Evolutionary conservation across 1,284 basidiomycete genomes (phyloP).

Genomic region (Ustilago cynodontis): DNA sequence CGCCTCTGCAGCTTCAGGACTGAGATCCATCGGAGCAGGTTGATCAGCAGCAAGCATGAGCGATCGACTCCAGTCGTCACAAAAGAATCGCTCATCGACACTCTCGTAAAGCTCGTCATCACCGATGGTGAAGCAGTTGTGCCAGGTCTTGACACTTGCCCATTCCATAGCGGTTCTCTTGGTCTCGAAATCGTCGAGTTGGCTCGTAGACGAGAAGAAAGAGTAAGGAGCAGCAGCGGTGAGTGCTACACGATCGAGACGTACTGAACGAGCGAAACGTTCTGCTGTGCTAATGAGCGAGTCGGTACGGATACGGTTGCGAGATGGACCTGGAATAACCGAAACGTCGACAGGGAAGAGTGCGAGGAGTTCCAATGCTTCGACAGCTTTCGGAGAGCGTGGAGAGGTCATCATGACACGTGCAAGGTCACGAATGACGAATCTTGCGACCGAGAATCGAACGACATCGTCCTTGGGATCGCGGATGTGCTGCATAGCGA

Average conservation of each 20-base stretch:
- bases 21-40: neutral
- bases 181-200: slow-evolving; percentile 39
- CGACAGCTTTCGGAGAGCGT: slow-evolving; percentile 30
- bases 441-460: slow-evolving; percentile 36
- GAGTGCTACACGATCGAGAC: slow-evolving; percentile 40
- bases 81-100: slow-evolving; percentile 34
- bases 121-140: slow-evolving; percentile 40
- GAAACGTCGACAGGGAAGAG: slow-evolving; percentile 49
- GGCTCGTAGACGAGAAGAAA: slow-evolving; percentile 26
- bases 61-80: slow-evolving; percentile 39
- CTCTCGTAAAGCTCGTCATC: slow-evolving; percentile 50
- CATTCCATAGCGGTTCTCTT: slow-evolving; percentile 38
- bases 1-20: neutral
- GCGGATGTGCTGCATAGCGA: slow-evolving; percentile 48
- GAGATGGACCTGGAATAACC: slow-evolving; percentile 38
- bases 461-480: slow-evolving; percentile 39
- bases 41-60: slow-evolving; percentile 13
- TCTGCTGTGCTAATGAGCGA: slow-evolving; percentile 36
- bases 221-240: slow-evolving; percentile 41
- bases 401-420: slow-evolving; percentile 45
- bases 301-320: slow-evolving; percentile 43
- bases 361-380: slow-evolving; percentile 41
- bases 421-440: slow-evolving; percentile 38
- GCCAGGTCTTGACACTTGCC: slow-evolving; percentile 48
- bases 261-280: slow-evolving; percentile 35